Conservation (phyloP, 2,329 filamentous ascomycete genomes). For the Exophiala oligosperma region DNA sequence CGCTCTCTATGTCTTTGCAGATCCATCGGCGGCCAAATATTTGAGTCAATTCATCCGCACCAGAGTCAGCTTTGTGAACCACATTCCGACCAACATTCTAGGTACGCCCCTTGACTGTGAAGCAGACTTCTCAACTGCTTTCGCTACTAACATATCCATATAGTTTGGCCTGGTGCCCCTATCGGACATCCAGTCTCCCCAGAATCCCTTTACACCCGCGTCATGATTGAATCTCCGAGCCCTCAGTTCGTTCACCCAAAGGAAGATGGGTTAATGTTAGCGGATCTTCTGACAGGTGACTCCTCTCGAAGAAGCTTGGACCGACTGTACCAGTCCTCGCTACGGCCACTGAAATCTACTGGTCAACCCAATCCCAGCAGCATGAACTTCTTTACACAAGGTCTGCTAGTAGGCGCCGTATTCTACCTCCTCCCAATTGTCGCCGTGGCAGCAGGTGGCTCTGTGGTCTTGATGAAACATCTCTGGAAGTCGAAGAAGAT, state of each 20-base stretch:
- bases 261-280: not conserved
- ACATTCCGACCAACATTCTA: slow-evolving; percentile 57
- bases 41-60: slow-evolving; percentile 57
- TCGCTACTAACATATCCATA: not conserved
- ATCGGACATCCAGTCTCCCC: slow-evolving; percentile 4
- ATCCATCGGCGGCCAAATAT: slow-evolving; percentile 56
- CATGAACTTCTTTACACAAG: slow-evolving; percentile 10
- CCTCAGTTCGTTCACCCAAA: slow-evolving; percentile 3
- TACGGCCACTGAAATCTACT: slow-evolving; percentile 9
- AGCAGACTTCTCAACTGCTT: not conserved
- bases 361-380: slow-evolving; percentile 3
- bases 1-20: slow-evolving; percentile 56
- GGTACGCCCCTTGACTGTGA: slow-evolving; percentile 33
- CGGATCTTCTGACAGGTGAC: not conserved
- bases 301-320: not conserved
- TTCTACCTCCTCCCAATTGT: not conserved
- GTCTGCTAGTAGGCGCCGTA: not conserved
- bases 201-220: not conserved
- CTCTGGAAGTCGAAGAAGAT: not conserved
- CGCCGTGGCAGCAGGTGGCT: not conserved
- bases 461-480: not conserved
- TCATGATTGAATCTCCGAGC: slow-evolving; percentile 11
- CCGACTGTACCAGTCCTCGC: not conserved
- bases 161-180: slow-evolving; percentile 12
- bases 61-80: slow-evolving; percentile 55